Conservation (phyloP, 2,329 filamentous ascomycete genomes). For the Stachybotrys echinatus region DNA sequence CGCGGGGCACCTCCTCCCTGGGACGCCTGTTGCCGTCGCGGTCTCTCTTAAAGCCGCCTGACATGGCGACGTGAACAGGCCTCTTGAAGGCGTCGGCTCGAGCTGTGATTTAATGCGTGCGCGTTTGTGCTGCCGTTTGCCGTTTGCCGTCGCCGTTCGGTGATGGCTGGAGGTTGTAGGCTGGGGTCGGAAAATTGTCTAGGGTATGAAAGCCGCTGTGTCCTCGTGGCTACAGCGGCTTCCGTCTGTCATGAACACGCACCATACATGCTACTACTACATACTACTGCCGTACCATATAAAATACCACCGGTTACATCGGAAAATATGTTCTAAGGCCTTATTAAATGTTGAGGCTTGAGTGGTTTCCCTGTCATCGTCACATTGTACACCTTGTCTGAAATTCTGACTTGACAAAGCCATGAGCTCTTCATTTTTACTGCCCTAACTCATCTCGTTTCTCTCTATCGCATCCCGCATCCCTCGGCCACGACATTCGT, state of each 20-base stretch:
- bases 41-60: slow-evolving; percentile 47
- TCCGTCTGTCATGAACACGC: neutral
- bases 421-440: too few species aligned
- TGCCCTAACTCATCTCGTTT: too few species aligned
- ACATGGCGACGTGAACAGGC: slow-evolving; percentile 13
- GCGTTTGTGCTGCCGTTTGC: neutral
- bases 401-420: too few species aligned
- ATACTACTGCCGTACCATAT: too few species aligned
- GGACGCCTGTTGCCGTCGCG: slow-evolving; percentile 42
- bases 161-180: neutral
- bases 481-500: neutral
- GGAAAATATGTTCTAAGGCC: too few species aligned
- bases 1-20: slow-evolving; percentile 33
- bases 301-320: too few species aligned
- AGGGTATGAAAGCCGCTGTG: neutral
- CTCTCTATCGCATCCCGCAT: too few species aligned
- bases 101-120: too few species aligned
- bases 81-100: neutral
- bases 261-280: too few species aligned
- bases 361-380: too few species aligned
- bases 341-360: too few species aligned
- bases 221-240: neutral
- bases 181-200: neutral
- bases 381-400: too few species aligned
- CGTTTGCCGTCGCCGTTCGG: neutral